These are phyloP conservation scores for Suillus subalutaceus DNA, from an alignment of 768 basidiomycete genomes.

Conservation along the genomic window DNA sequence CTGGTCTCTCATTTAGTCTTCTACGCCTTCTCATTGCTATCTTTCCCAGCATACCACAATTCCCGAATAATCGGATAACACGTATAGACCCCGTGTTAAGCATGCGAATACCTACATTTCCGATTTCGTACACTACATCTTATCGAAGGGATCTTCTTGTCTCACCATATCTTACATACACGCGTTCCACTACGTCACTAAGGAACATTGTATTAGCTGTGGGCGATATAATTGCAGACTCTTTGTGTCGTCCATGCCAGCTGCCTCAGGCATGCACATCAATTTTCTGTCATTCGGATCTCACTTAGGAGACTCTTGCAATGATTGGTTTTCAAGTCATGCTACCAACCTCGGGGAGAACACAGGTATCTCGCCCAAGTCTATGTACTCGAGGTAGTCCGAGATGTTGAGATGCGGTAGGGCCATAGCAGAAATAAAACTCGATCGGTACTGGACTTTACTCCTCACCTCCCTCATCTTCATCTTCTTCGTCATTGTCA, in stretches of 20 bases:
- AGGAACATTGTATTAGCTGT: not conserved
- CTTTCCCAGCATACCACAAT: not conserved
- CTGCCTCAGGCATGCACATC: not conserved
- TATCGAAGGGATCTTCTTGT: not conserved
- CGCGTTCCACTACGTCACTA: no score
- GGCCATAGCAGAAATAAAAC: not conserved
- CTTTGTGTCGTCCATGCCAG: not conserved
- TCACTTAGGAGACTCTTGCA: not conserved
- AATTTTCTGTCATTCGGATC: not conserved
- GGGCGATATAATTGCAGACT: not conserved
- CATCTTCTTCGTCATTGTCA: constrained; percentile 52
- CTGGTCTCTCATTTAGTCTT: not conserved
- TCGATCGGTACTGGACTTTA: not conserved
- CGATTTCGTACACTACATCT: not conserved
- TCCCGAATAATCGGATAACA: not conserved
- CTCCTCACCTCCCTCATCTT: constrained; percentile 34
- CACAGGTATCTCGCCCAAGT: not conserved
- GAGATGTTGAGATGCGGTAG: not conserved
- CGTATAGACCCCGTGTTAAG: not conserved
- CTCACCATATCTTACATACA: not conserved
- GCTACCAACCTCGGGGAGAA: not conserved
- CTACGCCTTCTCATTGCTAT: not conserved
- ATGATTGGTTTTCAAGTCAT: not conserved
- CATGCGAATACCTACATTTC: not conserved
- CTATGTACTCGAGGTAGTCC: not conserved